Evolutionary conservation across 2,329 filamentous ascomycete genomes (phyloP), one percentile per base, ranked within the genome.

Genomic region (Ophiosphaerella narmari): DNA sequence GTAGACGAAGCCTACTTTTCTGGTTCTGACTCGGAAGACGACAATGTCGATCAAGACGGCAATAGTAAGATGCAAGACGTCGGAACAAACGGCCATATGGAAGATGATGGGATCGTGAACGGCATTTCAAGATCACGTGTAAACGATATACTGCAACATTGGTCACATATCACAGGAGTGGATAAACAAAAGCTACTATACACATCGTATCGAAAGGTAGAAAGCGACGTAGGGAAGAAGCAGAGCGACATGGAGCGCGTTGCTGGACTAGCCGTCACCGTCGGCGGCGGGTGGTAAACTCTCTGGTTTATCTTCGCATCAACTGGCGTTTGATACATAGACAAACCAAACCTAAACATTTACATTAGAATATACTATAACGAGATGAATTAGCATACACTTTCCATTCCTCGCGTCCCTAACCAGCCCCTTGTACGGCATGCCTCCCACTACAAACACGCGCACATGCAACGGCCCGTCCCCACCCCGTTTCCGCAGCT

Each of bases 151-250:
- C 78, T 97, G 65, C 77, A 79, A 56, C 85, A 93, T 72, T 99
- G 94, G 94, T 82, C 87, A 14, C 68, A 77, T 21, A 76, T 87
- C 53, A 92, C 90, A 47, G 84, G 83, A 45, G 85, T 96, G 58
- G 80, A 83, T 23, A 75, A 89, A 66, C 83, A 86, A 54, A 90
- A 82, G 69, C 77, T 99, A 66, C 84, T 86, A 49, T 90, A 88
- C 72, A 99, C 94, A 49, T 95, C 86, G 43, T 99, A 90, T 77
- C 86, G 94, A 55, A 87, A 92, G 74, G 93, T 99, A 18, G 87
- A 97, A 65, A 97, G 93, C 76, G 91, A 97, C 71, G 91, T 99
- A 37, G 94, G 94, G 43, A 81, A 83, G 57, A 82, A 71, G 67
- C 79, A 73, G 78, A 80, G 80, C 52, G 88, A 91, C 68, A 87